Conservation (phyloP, 1,284 basidiomycete genomes). For the Malassezia restricta region DNA sequence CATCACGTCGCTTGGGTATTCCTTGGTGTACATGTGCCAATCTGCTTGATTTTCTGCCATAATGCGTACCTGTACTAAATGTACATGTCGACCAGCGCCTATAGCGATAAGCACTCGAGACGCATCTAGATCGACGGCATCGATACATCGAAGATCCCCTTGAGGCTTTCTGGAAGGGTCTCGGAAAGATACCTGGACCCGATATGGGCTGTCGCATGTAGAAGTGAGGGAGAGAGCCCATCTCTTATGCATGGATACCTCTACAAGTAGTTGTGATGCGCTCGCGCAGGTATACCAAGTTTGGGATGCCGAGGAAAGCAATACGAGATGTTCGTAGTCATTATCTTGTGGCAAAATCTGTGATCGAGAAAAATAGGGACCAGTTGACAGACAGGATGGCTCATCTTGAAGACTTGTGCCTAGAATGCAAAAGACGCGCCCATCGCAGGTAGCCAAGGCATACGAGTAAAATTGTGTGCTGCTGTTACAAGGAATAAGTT, state of each 20-base stretch:
- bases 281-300: background rate
- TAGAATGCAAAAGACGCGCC: too few relatives aligned
- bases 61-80: background rate
- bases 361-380: background rate
- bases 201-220: background rate
- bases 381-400: background rate
- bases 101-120: background rate
- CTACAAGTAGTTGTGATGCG: background rate
- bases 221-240: conserved; percentile 1
- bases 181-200: background rate
- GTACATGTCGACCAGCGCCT: conserved; percentile 2
- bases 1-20: conserved; percentile 1
- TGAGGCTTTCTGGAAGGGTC: background rate
- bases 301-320: background rate
- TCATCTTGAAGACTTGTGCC: too few relatives aligned
- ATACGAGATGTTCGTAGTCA: background rate
- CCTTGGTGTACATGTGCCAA: background rate
- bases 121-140: background rate
- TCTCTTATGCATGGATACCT: background rate
- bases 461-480: too few relatives aligned
- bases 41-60: background rate
- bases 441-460: too few relatives aligned
- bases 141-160: conserved; percentile 8
- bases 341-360: too few relatives aligned
- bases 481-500: too few relatives aligned